Base-by-base conservation (phyloP, 2,329 filamentous ascomycete species). In the Triangularia verruculosa region DNA sequence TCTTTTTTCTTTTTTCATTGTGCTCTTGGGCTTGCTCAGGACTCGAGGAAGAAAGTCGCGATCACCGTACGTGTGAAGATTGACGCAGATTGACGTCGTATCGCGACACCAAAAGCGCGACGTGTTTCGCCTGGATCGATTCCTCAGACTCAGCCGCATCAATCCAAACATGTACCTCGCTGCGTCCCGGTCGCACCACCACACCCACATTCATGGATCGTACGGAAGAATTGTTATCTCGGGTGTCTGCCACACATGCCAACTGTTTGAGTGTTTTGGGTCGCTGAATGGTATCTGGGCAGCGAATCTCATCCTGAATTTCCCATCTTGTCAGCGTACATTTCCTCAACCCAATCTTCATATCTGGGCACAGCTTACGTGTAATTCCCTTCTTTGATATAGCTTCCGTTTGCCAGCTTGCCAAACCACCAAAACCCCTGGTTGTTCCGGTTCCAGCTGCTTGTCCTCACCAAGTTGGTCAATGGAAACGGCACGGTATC, bases 1-100 rank as follows among this genome's bases (percentile, higher is more conserved):
- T 54, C 70, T 76, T 70, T 74, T 83, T 82, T n/a, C 72, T 80
- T 80, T 86, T 86, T 86, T 85, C 81, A 78, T 83, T 85, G 73
- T 77, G 74, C n/a, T 71, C 75, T 72, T 70, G 78, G 76, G 81
- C 79, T 78, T 74, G 74, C 79, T 76, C 72, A 71, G 75, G 80
- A 63, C 66, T 79, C 73, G 80, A 86, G 73, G 85, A 86, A 86
- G 83, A 82, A 76, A 67, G 28, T 17, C 25, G 12, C 12, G 27
- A 28, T 28, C 4, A 4, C 27, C 27, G 4, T 28, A 5, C 27
- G 27, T 28, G 17, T 60, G 57, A 0, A 58, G 17, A n/a, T n/a
- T n/a, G n/a, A n/a, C n/a, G n/a, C n/a, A n/a, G n/a, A n/a, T n/a
- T n/a, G n/a, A n/a, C n/a, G n/a, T n/a, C n/a, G n/a, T n/a, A n/a